A percentile compares a stretch with the other conserved stretches of the same genome.
Evolutionary conservation across 805 yeast genomes (phyloP).

Genomic region (Metschnikowia lachancei): DNA sequence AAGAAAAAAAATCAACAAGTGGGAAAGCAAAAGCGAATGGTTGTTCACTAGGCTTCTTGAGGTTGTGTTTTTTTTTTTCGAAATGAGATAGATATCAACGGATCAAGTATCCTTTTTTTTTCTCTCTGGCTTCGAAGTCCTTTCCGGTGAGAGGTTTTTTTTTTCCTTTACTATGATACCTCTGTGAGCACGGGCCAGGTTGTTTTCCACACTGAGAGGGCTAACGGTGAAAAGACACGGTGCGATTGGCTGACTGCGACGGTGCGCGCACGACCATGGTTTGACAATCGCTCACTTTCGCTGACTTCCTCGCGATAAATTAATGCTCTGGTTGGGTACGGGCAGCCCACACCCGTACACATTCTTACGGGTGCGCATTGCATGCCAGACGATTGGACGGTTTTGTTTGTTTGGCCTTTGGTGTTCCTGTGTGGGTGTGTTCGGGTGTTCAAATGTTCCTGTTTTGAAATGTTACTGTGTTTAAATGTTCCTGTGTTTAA

Average conservation of each 20-base stretch:
- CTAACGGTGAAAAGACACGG: conserved; percentile 20
- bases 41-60: too few relatives aligned
- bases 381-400: neutral
- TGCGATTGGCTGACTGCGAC: conserved; percentile 21
- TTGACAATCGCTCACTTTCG: neutral
- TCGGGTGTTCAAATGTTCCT: too few relatives aligned
- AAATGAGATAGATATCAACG: neutral
- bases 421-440: too few relatives aligned
- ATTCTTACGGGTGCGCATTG: neutral
- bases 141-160: conserved; percentile 10
- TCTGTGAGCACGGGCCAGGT: conserved; percentile 10
- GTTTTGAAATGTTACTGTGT: too few relatives aligned
- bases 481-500: too few relatives aligned
- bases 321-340: neutral
- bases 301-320: neutral
- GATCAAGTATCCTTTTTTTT: neutral
- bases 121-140: conserved; percentile 7
- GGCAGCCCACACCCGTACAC: conserved; percentile 1
- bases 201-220: conserved; percentile 7
- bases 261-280: conserved; percentile 18
- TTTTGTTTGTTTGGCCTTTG: too few relatives aligned
- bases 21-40: neutral
- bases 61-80: conserved; percentile 7
- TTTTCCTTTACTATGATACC: conserved; percentile 1
- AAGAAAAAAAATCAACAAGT: conserved; percentile 1